Base-by-base conservation (phyloP, 371 early-diverging fungal genomes). In the Rhizomucor miehei region DNA sequence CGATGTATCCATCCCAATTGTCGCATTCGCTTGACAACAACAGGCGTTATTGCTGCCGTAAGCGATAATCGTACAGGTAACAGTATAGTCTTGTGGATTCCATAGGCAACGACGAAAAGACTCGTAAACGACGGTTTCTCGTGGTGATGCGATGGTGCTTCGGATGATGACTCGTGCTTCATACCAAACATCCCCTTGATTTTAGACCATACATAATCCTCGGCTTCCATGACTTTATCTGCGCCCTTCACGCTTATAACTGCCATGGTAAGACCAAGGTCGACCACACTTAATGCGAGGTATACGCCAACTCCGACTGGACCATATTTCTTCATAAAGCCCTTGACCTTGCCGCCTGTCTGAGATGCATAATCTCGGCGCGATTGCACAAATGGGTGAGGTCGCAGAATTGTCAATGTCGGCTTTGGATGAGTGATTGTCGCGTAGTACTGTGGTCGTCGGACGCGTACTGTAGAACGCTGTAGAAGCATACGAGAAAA, bases 61-160 rank as follows among this genome's bases (percentile, higher is more conserved):
- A 67, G 34, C 5, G 68, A 67, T 3, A 71, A 49, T 25, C 72
- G 62, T 8, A 71, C 40, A 16, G 72, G 72, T 24, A 71, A 29
- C 10, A 71, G 21, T 9, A 71, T 21, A 3, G 72, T 71, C 48
- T 71, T 71, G 52, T 71, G 72, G 19, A 71, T 71, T 3, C 68
- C 72, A 45, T 71, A 71, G 6, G 72, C 72, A 23, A 67, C 49
- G 0, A 67, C 52, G 45, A 71, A 67, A 1, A 71, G 17, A 19
- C 60, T 56, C 1, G 63, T 57, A 5, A 57, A 56, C 0, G 68
- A 67, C 2, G 66, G 68, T 25, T 63, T 48, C n/a, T 61, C 64
- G 8, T 29, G 10, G 0, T 50, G 44, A 0, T 3, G 6, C 20
- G 38, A 17, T 11, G 47, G 13, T 11, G 17, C 48, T 37, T 52